Conservation (phyloP, 805 yeast genomes). For the Vanderwaltozyma polyspora region DNA sequence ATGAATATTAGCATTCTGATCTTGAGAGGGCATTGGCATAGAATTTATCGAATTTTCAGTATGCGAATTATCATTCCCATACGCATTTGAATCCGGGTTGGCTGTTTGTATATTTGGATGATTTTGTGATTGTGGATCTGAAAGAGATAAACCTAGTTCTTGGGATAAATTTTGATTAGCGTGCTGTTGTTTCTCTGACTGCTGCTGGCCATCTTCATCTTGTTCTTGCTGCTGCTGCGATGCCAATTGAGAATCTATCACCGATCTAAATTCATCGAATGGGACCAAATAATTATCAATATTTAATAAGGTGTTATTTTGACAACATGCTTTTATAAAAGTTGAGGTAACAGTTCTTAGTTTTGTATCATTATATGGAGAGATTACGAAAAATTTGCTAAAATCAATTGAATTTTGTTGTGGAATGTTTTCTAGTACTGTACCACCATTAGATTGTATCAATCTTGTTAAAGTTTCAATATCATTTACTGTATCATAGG, state of each 20-base stretch:
- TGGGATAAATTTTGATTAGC: no score
- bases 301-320: conserved; percentile 11
- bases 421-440: conserved; percentile 14
- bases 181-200: not conserved
- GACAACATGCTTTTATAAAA: conserved; percentile 20
- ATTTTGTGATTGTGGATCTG: no score
- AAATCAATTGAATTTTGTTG: conserved; percentile 2
- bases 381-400: conserved; percentile 11
- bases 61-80: not conserved
- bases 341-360: conserved; percentile 24
- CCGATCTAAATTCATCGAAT: conserved; percentile 18
- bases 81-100: not conserved
- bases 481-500: conserved; percentile 17
- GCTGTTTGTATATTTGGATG: no score
- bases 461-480: conserved; percentile 11
- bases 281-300: conserved; percentile 21
- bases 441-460: conserved; percentile 19
- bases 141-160: not conserved
- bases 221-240: no score
- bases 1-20: not conserved
- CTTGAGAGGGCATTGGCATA: not conserved
- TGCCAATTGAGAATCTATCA: conserved; percentile 15
- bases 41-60: not conserved
- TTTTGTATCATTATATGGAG: conserved; percentile 23
- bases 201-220: conserved; percentile 2